Conservation (phyloP, 2,329 filamentous ascomycete genomes). For the Paecilomyces sp. region DNA sequence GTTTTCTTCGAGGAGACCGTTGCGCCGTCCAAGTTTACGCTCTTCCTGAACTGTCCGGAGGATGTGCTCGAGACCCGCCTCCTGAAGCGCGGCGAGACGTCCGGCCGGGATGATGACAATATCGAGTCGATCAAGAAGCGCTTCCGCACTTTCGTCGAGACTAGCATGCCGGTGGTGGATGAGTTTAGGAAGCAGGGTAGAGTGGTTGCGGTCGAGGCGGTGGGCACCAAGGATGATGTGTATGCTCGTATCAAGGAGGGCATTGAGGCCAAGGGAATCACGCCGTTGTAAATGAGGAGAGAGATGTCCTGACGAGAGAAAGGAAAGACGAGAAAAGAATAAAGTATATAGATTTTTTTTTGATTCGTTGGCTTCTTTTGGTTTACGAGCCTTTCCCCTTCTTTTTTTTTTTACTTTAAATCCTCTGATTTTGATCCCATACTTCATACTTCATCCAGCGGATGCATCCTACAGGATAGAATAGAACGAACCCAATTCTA, state of each 20-base stretch:
- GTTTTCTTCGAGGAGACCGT: slow-evolving; percentile 87
- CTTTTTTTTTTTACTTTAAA: slow-evolving; percentile 4
- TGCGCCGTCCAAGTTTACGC: slow-evolving; percentile 72
- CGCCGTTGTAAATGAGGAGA: slow-evolving; percentile 10
- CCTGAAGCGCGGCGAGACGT: slow-evolving; percentile 85
- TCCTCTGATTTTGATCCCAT: neutral
- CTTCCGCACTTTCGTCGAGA: slow-evolving; percentile 89
- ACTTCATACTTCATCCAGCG: slow-evolving; percentile 1
- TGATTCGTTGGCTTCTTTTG: neutral
- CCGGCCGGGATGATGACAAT: slow-evolving; percentile 87
- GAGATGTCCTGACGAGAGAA: neutral
- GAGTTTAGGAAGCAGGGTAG: slow-evolving; percentile 69
- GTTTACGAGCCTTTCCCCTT: neutral
- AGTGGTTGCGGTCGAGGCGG: slow-evolving; percentile 74
- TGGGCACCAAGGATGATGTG: slow-evolving; percentile 58
- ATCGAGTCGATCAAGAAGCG: slow-evolving; percentile 92
- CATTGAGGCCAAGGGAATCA: slow-evolving; percentile 38
- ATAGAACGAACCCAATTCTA: neutral
- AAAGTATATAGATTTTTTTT: neutral
- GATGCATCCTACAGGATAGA: slow-evolving; percentile 2
- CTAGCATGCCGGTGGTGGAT: slow-evolving; percentile 94
- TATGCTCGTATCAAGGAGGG: slow-evolving; percentile 48
- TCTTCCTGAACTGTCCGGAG: slow-evolving; percentile 94
- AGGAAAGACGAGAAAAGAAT: neutral
- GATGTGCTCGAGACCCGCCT: slow-evolving; percentile 77